Evolutionary conservation across 495 filamentous ascomycete genomes (phyloP).

Genomic region (Aspergillus bertholletiae): DNA sequence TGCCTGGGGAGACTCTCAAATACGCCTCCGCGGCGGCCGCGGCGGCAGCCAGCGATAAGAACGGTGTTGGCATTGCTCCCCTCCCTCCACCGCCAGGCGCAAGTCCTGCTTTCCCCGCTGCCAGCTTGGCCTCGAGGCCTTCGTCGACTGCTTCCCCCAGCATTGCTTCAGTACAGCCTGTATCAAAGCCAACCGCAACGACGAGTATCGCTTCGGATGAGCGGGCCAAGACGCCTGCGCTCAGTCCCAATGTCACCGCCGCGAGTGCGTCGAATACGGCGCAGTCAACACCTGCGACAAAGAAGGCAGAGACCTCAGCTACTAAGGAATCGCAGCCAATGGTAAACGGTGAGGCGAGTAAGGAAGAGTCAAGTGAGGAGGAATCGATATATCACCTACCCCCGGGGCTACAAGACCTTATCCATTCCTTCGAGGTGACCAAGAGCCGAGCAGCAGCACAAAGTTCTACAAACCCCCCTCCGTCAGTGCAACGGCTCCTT

Average conservation of each 20-base stretch:
- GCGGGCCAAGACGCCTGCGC: conserved; percentile 49
- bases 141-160: conserved; percentile 53
- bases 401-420: conserved; percentile 79
- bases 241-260: conserved; percentile 31
- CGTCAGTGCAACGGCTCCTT: conserved; percentile 69
- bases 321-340: conserved; percentile 29
- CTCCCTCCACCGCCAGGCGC: conserved; percentile 82
- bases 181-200: conserved; percentile 37
- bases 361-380: conserved; percentile 27
- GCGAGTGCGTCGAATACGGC: conserved; percentile 28
- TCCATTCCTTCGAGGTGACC: conserved; percentile 84
- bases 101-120: conserved; percentile 41
- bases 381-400: conserved; percentile 97
- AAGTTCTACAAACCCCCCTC: conserved; percentile 42
- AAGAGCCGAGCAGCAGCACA: conserved; percentile 57
- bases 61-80: conserved; percentile 82
- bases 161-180: conserved; percentile 51
- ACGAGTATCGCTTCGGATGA: conserved; percentile 34
- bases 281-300: conserved; percentile 40
- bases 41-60: conserved; percentile 88
- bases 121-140: conserved; percentile 41
- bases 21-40: conserved; percentile 96
- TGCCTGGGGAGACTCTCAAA: conserved; percentile 86
- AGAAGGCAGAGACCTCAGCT: conserved; percentile 36
- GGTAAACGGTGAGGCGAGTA: conserved; percentile 36